Conservation (phyloP, 495 filamentous ascomycete genomes). For the Aspergillus nanangensis region DNA sequence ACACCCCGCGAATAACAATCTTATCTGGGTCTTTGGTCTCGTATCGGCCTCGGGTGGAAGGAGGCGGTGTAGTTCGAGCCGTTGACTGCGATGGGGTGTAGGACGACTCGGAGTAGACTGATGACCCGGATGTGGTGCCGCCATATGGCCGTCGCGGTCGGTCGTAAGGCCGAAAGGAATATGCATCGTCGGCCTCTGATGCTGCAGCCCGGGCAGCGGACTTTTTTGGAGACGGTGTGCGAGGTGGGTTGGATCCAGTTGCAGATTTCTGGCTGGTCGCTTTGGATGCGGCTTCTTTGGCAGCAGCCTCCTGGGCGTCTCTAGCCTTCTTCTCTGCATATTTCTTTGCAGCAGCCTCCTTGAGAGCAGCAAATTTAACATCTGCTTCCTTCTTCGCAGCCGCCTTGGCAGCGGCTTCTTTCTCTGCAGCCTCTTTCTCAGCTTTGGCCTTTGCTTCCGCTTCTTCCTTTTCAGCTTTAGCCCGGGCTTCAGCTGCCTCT, state of each 20-base stretch:
- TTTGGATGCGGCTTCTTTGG: constrained; percentile 24
- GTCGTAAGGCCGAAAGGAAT: constrained; percentile 84
- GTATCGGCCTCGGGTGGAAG: constrained; percentile 70
- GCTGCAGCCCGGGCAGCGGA: constrained; percentile 64
- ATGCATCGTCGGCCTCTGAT: constrained; percentile 51
- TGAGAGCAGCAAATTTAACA: constrained; percentile 41
- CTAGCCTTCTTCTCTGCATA: constrained; percentile 45
- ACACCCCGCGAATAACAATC: constrained; percentile 89
- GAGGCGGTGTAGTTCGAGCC: constrained; percentile 79
- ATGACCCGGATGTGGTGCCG: constrained; percentile 49
- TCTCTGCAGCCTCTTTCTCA: constrained; percentile 39
- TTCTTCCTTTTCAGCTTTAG: constrained; percentile 33
- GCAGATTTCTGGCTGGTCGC: constrained; percentile 21
- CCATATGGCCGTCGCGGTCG: constrained; percentile 54
- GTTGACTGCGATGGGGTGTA: constrained; percentile 80
- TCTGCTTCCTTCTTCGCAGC: constrained; percentile 44
- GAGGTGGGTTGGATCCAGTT: constrained; percentile 31
- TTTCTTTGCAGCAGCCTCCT: constrained; percentile 41
- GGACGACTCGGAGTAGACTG: constrained; percentile 76
- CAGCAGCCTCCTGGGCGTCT: constrained; percentile 29
- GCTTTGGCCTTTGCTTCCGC: constrained; percentile 36
- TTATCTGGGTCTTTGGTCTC: constrained; percentile 87
- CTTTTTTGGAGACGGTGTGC: constrained; percentile 48
- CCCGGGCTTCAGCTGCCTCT: constrained; percentile 31
- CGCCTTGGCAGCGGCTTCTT: constrained; percentile 41